A percentile compares a stretch with the other conserved stretches of the same genome.
Conservation (phyloP, 108 stramenopile genomes). For the Tribonema minus region DNA sequence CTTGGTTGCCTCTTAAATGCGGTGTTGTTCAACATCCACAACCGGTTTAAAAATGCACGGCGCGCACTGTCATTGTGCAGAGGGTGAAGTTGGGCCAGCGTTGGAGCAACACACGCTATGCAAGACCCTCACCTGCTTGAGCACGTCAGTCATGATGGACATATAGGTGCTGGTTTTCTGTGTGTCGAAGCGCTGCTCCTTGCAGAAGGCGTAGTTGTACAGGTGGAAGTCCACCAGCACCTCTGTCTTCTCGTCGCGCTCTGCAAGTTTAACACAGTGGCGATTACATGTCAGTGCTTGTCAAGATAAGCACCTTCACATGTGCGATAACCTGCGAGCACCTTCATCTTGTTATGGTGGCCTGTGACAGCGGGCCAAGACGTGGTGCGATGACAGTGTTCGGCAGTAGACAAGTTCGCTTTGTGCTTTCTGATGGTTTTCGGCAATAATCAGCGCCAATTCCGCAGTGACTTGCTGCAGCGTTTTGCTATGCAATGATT, state of each 20-base stretch:
- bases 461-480: too few species aligned
- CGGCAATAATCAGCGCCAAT: too few species aligned
- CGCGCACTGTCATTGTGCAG: too few species aligned
- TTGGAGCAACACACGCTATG: neutral
- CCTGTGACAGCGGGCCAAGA: too few species aligned
- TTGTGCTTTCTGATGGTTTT: too few species aligned
- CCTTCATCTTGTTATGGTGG: neutral
- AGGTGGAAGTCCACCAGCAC: slow-evolving; percentile 40
- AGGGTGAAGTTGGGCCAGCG: too few species aligned
- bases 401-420: too few species aligned
- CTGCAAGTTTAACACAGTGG: neutral
- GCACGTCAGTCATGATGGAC: slow-evolving; percentile 37
- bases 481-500: too few species aligned
- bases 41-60: too few species aligned
- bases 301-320: neutral
- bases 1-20: too few species aligned
- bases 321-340: neutral
- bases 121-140: slow-evolving; percentile 17
- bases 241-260: slow-evolving; percentile 3
- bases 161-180: slow-evolving; percentile 13
- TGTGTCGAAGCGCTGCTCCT: slow-evolving; percentile 27
- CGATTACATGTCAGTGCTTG: neutral
- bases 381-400: too few species aligned
- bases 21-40: too few species aligned
- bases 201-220: slow-evolving; percentile 48